Conservation (phyloP, 1,284 basidiomycete genomes). For the Moniliella sp. region DNA sequence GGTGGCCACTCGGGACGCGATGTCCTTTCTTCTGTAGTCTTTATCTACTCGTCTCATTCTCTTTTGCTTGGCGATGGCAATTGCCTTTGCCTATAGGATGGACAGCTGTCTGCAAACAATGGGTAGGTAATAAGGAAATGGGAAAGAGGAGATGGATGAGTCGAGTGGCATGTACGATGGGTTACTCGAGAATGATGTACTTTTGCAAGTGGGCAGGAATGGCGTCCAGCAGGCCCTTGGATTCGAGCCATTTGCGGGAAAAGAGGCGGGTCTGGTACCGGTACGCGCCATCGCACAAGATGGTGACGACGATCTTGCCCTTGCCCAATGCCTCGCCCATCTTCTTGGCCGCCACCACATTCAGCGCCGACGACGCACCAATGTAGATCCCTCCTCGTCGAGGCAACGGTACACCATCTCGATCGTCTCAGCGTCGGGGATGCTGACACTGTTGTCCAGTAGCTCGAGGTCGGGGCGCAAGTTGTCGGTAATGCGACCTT, state of each 20-base stretch:
- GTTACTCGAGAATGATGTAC: slow-evolving; percentile 55
- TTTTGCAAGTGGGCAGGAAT: slow-evolving; percentile 69
- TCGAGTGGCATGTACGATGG: slow-evolving; percentile 1
- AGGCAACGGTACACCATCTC: slow-evolving; percentile 79
- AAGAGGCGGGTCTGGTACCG: slow-evolving; percentile 87
- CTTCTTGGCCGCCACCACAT: slow-evolving; percentile 77
- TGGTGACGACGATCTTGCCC: slow-evolving; percentile 64
- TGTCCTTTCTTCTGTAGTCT: too few relatives aligned
- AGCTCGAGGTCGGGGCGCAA: slow-evolving; percentile 60
- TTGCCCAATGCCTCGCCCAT: slow-evolving; percentile 61
- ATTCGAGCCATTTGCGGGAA: slow-evolving; percentile 75
- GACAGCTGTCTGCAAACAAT: too few relatives aligned
- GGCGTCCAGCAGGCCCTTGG: slow-evolving; percentile 55
- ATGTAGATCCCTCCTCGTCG: slow-evolving; percentile 85
- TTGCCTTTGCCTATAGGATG: too few relatives aligned
- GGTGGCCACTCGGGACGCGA: too few relatives aligned
- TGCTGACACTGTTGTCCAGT: slow-evolving; percentile 59
- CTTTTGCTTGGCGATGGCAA: too few relatives aligned
- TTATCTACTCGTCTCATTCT: too few relatives aligned
- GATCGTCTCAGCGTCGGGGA: slow-evolving; percentile 74
- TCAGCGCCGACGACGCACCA: slow-evolving; percentile 83
- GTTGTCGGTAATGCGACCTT: slow-evolving; percentile 89
- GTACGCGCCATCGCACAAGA: slow-evolving; percentile 84
- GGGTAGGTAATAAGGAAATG: too few relatives aligned
- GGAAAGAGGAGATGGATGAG: too few relatives aligned